Conservation (phyloP, 73 alveolate species). For the Paramecium primaurelia region DNA sequence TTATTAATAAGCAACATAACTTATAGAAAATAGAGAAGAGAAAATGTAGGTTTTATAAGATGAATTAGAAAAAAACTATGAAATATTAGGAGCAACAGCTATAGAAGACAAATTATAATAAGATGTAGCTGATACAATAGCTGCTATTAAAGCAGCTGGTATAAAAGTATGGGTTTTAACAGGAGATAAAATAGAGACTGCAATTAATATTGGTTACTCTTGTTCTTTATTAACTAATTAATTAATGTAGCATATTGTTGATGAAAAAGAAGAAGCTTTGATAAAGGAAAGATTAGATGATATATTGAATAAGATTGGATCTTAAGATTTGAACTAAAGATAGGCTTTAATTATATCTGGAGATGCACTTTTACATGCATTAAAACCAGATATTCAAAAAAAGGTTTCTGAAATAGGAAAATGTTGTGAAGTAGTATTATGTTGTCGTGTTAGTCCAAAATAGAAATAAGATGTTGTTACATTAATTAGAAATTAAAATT, state of each 20-base stretch:
- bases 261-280: constrained; percentile 67
- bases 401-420: constrained; percentile 66
- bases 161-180: constrained; percentile 95
- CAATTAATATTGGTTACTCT: constrained; percentile 86
- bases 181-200: constrained; percentile 98
- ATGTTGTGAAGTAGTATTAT: constrained; percentile 68
- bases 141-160: constrained; percentile 76
- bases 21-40: constrained; percentile 76
- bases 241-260: constrained; percentile 75
- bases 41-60: constrained; percentile 75
- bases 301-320: constrained; percentile 53
- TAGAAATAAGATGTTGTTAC: constrained; percentile 74
- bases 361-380: constrained; percentile 55
- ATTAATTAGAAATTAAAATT: constrained; percentile 68
- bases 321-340: not conserved
- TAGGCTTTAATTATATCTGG: constrained; percentile 55
- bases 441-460: constrained; percentile 85
- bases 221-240: constrained; percentile 84
- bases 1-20: constrained; percentile 63
- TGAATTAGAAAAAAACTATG: constrained; percentile 81
- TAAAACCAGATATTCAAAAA: constrained; percentile 27
- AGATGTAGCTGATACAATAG: constrained; percentile 81
- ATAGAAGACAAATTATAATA: constrained; percentile 96
- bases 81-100: constrained; percentile 95
- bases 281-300: constrained; percentile 71